Percentiles rank a stretch among this genome's conserved stretches.
phyloP scores from a whole-genome alignment of 352 stramenopile species.

The Pythium phragmiticola region DNA sequence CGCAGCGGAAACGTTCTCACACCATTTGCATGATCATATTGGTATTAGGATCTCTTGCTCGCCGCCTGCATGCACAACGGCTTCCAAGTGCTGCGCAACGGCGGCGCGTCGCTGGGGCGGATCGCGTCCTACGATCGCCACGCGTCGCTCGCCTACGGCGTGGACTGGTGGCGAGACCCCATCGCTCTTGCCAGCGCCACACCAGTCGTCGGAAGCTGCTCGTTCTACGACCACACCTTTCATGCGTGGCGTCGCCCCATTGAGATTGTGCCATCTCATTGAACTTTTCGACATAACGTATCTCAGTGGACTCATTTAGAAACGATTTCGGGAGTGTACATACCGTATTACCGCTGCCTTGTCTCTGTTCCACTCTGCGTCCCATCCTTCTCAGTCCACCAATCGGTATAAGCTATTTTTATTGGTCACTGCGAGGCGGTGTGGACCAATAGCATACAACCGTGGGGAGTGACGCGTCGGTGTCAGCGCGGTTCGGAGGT shows the following conservation, averaged over 20 bases:
- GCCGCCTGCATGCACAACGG: slow-evolving; percentile 86
- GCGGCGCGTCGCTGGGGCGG: slow-evolving; percentile 20
- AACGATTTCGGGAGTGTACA: not conserved
- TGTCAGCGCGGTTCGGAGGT: no score
- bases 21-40: no score
- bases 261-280: not conserved
- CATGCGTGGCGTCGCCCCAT: slow-evolving; percentile 55
- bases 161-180: slow-evolving; percentile 75
- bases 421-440: slow-evolving; percentile 10
- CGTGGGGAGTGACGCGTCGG: slow-evolving; percentile 12
- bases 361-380: slow-evolving; percentile 6
- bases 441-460: slow-evolving; percentile 13
- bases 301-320: slow-evolving; percentile 19
- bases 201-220: slow-evolving; percentile 67
- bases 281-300: slow-evolving; percentile 1
- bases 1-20: no score
- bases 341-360: not conserved
- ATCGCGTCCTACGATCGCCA: slow-evolving; percentile 52
- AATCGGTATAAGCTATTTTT: not conserved
- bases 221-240: slow-evolving; percentile 82
- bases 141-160: slow-evolving; percentile 79
- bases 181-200: slow-evolving; percentile 31
- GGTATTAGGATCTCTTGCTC: slow-evolving; percentile 55
- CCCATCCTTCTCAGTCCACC: no score
- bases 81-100: slow-evolving; percentile 67